Base-by-base conservation (phyloP, 208 protist species). In the Blastocrithidia nonstop region DNA sequence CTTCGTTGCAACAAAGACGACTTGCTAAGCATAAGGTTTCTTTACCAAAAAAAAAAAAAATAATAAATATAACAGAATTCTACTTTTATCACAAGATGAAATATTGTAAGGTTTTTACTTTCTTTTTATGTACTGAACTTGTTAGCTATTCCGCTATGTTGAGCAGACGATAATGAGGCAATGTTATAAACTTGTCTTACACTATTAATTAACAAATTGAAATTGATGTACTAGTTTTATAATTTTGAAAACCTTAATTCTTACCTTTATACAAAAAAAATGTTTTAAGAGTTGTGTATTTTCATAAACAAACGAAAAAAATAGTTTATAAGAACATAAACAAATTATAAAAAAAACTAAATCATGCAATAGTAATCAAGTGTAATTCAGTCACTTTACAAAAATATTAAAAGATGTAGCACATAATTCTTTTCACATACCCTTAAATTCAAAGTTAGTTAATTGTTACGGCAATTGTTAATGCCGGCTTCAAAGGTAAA, bases 21-120 rank as follows among this genome's bases (percentile, higher is more conserved):
- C 35, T 21, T 17, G 7, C 6, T 7, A 21, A 39, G 35, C 67
- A 75, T 66, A 9, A 50, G 26, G 20, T n/a, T n/a, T n/a, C n/a
- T n/a, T n/a, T n/a, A 2, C 35, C 20, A 39, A 6, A 4, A 39
- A 39, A 39, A 39, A 39, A 6, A 2, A 39, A 6, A 39, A 39
- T 7, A 39, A 39, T 24, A 39, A 21, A 13, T 17, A 39, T 24
- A 6, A 2, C 20, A 24, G 35, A 6, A 17, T 21, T 39, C 4
- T 24, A 6, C 35, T 39, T 39, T 39, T 39, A 6, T 21, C 22
- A n/a, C n/a, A n/a, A n/a, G n/a, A n/a, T n/a, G n/a, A n/a, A 39
- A 24, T 17, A 6, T 24, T 39, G 6, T 39, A 16, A n/a, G 6
- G 22, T 39, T 39, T 39, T 39, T 13, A 35, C 29, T 35, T n/a